A percentile compares a stretch with the other conserved stretches of the same genome.
These are phyloP conservation scores for Postia placenta DNA, from an alignment of 768 basidiomycete genomes.

Conservation along the genomic window DNA sequence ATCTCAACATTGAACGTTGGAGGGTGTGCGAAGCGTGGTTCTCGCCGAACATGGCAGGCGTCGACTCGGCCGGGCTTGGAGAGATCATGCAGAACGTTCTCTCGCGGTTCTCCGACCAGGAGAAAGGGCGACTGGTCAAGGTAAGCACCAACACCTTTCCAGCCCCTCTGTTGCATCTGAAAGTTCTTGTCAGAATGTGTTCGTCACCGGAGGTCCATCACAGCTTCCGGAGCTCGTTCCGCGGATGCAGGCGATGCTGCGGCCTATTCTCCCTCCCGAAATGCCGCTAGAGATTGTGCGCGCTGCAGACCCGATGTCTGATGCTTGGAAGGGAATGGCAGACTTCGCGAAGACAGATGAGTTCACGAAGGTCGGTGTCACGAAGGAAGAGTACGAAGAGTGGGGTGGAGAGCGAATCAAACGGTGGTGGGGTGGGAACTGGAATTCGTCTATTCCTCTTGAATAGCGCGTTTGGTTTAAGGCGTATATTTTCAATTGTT, in stretches of 20 bases:
- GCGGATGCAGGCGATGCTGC: slow-evolving; percentile 67
- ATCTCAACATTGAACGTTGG: slow-evolving; percentile 87
- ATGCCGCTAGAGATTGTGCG: slow-evolving; percentile 59
- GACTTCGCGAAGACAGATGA: slow-evolving; percentile 54
- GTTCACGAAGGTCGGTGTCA: slow-evolving; percentile 53
- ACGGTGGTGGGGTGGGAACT: slow-evolving; percentile 92
- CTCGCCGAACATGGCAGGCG: slow-evolving; percentile 88
- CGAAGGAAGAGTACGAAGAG: slow-evolving; percentile 83
- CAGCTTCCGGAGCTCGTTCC: slow-evolving; percentile 62
- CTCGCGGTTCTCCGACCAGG: slow-evolving; percentile 56
- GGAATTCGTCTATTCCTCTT: slow-evolving; percentile 42
- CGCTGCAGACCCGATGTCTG: slow-evolving; percentile 61
- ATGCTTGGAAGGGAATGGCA: slow-evolving; percentile 95
- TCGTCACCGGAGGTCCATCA: slow-evolving; percentile 81
- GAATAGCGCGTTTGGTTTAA: too few relatives aligned
- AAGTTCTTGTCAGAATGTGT: slow-evolving; percentile 93
- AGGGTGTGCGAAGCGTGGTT: slow-evolving; percentile 91
- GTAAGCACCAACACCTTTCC: slow-evolving; percentile 31
- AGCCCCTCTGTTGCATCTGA: neutral
- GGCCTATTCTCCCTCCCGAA: slow-evolving; percentile 80
- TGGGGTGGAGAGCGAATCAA: slow-evolving; percentile 82
- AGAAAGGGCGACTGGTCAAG: slow-evolving; percentile 70
- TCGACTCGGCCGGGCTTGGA: slow-evolving; percentile 91
- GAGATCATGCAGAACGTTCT: slow-evolving; percentile 87
- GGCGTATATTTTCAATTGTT: too few relatives aligned